Conservation (phyloP, 352 stramenopile genomes). For the Thraustotheca clavata region DNA sequence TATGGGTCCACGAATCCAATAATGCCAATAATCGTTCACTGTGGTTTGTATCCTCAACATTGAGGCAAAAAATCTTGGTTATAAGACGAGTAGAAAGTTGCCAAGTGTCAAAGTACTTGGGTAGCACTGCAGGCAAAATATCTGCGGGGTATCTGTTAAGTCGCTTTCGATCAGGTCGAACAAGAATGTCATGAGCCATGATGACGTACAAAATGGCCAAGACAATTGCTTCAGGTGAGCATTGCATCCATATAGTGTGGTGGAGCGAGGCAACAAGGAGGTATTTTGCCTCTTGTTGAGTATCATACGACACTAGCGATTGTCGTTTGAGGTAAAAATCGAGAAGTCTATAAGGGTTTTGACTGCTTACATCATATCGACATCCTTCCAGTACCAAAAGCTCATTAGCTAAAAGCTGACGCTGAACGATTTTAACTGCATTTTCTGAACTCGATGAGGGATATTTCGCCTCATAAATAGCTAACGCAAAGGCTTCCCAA, state of each 20-base stretch:
- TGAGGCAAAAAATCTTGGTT: background rate
- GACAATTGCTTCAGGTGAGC: constrained; percentile 4
- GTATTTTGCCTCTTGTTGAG: constrained; percentile 36
- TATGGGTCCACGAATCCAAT: background rate
- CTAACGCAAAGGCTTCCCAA: constrained; percentile 55
- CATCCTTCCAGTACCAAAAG: constrained; percentile 57
- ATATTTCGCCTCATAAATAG: constrained; percentile 62
- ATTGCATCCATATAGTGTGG: constrained; percentile 15
- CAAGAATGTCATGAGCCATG: background rate
- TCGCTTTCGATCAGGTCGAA: background rate
- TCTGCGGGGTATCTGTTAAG: background rate
- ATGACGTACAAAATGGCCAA: constrained; percentile 5
- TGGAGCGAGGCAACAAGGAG: constrained; percentile 17
- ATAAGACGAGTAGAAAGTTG: background rate
- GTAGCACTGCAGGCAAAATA: background rate
- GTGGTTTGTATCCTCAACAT: background rate
- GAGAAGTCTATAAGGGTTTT: constrained; percentile 62
- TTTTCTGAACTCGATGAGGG: constrained; percentile 14
- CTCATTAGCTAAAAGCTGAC: constrained; percentile 52
- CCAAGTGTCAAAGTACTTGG: background rate
- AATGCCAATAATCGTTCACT: background rate
- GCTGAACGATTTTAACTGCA: constrained; percentile 37
- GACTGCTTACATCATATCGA: constrained; percentile 60
- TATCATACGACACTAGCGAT: background rate
- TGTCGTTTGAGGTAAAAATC: constrained; percentile 21